These are phyloP conservation scores for Medicago ruthenica DNA, from an alignment of 306 rosid species.

Conservation along the genomic window DNA sequence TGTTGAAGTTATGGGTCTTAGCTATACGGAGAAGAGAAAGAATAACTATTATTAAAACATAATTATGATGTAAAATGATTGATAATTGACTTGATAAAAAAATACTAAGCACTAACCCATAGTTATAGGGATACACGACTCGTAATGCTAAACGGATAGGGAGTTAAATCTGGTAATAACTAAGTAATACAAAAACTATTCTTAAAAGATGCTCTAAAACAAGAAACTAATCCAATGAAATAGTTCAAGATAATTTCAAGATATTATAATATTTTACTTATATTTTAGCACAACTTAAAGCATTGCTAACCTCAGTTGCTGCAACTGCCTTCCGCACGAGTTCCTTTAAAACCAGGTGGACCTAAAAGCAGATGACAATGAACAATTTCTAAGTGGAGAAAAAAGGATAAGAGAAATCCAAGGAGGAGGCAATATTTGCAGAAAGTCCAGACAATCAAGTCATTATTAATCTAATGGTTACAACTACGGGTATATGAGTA, in stretches of 20 bases:
- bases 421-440: neutral
- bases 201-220: neutral
- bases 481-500: neutral
- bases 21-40: no score
- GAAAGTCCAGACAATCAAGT: neutral
- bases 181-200: neutral
- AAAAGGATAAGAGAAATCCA: neutral
- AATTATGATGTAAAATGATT: no score
- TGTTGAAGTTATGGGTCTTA: no score
- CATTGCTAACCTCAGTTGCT: slow-evolving; percentile 39
- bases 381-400: neutral
- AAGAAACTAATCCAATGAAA: neutral
- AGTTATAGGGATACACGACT: neutral
- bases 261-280: neutral
- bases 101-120: neutral
- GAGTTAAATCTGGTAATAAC: neutral
- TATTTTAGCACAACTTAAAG: neutral
- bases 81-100: no score
- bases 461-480: neutral
- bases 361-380: slow-evolving; percentile 33
- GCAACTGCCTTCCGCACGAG: slow-evolving; percentile 40
- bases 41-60: no score
- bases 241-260: neutral
- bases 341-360: slow-evolving; percentile 44
- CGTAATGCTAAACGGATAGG: neutral